phyloP scores from a whole-genome alignment of 2,329 filamentous ascomycete species.

The Phoma sp. region DNA sequence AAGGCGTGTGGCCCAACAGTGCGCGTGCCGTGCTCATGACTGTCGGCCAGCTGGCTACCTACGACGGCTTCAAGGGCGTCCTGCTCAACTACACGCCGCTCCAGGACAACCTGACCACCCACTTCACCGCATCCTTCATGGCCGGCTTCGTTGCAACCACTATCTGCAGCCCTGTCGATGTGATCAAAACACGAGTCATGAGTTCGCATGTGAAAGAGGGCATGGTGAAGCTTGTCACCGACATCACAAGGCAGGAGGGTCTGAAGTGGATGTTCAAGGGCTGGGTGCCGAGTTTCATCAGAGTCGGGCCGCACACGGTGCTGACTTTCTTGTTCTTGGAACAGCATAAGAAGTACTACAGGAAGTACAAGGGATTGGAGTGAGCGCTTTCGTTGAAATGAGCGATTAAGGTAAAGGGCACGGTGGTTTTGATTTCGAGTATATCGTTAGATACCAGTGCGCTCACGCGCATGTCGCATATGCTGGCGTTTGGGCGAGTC shows the following conservation, averaged over 20 bases:
- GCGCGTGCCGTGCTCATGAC: constrained; percentile 87
- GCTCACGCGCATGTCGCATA: constrained; percentile 12
- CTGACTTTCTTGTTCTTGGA: constrained; percentile 87
- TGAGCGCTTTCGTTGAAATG: neutral
- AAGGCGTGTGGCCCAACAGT: constrained; percentile 84
- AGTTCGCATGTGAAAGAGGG: constrained; percentile 63
- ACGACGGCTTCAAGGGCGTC: constrained; percentile 79
- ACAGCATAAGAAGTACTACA: constrained; percentile 81
- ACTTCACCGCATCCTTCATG: constrained; percentile 78
- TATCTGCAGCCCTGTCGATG: constrained; percentile 83
- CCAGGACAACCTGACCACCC: constrained; percentile 71
- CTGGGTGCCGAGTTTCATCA: constrained; percentile 80
- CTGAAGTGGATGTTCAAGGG: constrained; percentile 86
- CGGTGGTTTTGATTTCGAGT: neutral
- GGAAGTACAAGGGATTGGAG: constrained; percentile 38
- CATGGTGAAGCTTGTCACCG: constrained; percentile 65
- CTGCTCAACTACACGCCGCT: constrained; percentile 71
- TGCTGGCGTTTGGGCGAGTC: constrained; percentile 11
- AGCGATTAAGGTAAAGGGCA: no score
- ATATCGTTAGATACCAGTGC: constrained; percentile 15
- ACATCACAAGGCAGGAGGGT: constrained; percentile 74
- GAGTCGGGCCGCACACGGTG: constrained; percentile 77
- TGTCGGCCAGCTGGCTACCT: constrained; percentile 80
- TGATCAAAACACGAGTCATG: constrained; percentile 90
- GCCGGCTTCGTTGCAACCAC: constrained; percentile 85